Conservation (phyloP, 176 grass and related monocot genomes). For the Neostapfia colusana region DNA sequence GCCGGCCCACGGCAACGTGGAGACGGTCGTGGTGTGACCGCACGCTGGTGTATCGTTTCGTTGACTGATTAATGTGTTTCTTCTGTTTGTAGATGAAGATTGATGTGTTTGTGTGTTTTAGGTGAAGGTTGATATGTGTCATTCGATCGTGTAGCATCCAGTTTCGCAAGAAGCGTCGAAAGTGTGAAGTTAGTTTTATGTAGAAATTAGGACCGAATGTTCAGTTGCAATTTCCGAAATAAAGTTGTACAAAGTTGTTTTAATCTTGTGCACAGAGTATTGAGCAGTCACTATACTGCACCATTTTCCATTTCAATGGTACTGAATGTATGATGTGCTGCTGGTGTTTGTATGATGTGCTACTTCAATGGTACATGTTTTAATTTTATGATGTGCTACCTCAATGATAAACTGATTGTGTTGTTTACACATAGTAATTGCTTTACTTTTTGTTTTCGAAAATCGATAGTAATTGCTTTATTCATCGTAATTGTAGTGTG, state of each 20-base stretch:
- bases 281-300: background rate
- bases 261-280: background rate
- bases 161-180: background rate
- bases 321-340: too few relatives aligned
- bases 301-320: too few relatives aligned
- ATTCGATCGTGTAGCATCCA: background rate
- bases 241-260: background rate
- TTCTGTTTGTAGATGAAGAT: background rate
- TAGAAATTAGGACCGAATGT: background rate
- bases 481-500: too few relatives aligned
- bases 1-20: conserved; percentile 29
- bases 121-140: background rate
- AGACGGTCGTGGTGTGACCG: conserved; percentile 40
- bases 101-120: background rate
- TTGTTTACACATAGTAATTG: too few relatives aligned
- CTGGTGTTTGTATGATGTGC: too few relatives aligned
- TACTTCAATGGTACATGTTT: too few relatives aligned
- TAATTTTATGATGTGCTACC: too few relatives aligned
- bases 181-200: too few relatives aligned
- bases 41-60: background rate
- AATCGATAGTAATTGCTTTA: too few relatives aligned
- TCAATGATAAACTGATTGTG: too few relatives aligned
- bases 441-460: too few relatives aligned
- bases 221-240: background rate
- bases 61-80: background rate